Evolutionary conservation across 1,284 basidiomycete genomes (phyloP).

Genomic region (Moesziomyces sp.): DNA sequence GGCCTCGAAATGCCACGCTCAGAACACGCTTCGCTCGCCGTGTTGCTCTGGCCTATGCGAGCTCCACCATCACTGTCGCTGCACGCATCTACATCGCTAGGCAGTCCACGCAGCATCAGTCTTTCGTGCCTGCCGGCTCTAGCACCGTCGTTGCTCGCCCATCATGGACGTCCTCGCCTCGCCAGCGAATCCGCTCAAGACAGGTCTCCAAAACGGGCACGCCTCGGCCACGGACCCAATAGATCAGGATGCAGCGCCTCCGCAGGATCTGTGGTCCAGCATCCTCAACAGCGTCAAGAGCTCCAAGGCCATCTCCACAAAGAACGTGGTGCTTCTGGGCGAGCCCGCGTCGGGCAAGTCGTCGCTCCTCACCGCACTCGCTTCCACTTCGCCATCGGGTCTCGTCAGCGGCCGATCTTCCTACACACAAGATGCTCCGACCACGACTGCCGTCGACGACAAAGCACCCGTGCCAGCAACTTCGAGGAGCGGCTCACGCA

Average conservation of each 20-base stretch:
- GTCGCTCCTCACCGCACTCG: slow-evolving; percentile 75
- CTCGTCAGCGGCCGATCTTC: slow-evolving; percentile 32
- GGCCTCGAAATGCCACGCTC: background rate
- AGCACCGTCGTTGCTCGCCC: background rate
- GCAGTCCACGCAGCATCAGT: too few relatives aligned
- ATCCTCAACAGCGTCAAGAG: slow-evolving; percentile 89
- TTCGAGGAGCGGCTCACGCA: background rate
- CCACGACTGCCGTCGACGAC: slow-evolving; percentile 2
- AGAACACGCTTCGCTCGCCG: background rate
- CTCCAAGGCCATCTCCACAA: slow-evolving; percentile 82
- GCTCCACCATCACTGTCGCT: too few relatives aligned
- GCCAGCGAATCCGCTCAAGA: slow-evolving; percentile 8
- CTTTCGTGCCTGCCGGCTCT: too few relatives aligned
- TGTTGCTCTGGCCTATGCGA: background rate
- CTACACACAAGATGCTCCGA: background rate
- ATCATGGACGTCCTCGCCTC: slow-evolving; percentile 18
- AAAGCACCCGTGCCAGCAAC: slow-evolving; percentile 1
- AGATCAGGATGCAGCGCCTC: slow-evolving; percentile 1
- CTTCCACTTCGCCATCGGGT: slow-evolving; percentile 68
- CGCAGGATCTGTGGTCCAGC: slow-evolving; percentile 82
- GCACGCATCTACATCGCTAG: too few relatives aligned
- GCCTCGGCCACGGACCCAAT: slow-evolving; percentile 2
- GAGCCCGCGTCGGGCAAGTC: slow-evolving; percentile 82
- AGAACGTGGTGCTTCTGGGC: slow-evolving; percentile 81
- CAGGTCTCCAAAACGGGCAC: slow-evolving; percentile 1